A percentile compares a stretch with the other conserved stretches of the same genome.
These are phyloP conservation scores for Exophiala calicioides DNA, from an alignment of 2,329 filamentous ascomycete genomes.

Conservation along the genomic window DNA sequence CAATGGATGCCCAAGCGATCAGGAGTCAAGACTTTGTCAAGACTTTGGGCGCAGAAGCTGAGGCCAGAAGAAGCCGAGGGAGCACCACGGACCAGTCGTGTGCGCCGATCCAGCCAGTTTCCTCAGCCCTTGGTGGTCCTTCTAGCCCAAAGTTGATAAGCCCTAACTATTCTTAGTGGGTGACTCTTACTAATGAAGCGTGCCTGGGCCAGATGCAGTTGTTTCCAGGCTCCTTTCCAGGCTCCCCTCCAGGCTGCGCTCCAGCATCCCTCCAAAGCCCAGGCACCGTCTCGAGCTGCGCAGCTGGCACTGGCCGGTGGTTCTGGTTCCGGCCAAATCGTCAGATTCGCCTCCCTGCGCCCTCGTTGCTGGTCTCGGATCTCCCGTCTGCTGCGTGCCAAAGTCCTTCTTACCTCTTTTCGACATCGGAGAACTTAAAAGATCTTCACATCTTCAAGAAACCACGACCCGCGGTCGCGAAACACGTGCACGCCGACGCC, in stretches of 20 bases:
- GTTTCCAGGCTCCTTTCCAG: no score
- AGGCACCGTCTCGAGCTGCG: no score
- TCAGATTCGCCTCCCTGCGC: no score
- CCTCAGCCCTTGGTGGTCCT: constrained; percentile 9
- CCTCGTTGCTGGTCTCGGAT: neutral
- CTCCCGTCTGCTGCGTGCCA: no score
- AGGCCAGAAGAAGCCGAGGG: no score
- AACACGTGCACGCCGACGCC: neutral
- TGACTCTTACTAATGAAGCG: neutral
- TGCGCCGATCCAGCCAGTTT: neutral
- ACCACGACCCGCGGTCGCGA: neutral
- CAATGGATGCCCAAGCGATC: constrained; percentile 1
- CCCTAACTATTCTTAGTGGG: constrained; percentile 26
- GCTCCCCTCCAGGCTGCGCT: neutral
- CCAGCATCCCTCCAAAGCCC: no score
- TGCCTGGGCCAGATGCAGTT: neutral
- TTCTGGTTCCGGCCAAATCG: neutral
- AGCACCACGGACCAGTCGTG: constrained; percentile 2
- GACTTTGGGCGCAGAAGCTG: no score
- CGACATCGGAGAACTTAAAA: neutral
- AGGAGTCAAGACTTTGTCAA: no score
- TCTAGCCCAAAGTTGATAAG: constrained; percentile 15
- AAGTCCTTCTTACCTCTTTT: neutral
- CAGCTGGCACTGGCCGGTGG: no score
- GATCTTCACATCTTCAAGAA: neutral